phyloP scores from a whole-genome alignment of 345 rosid species.

The Rhodomyrtus tomentosa region DNA sequence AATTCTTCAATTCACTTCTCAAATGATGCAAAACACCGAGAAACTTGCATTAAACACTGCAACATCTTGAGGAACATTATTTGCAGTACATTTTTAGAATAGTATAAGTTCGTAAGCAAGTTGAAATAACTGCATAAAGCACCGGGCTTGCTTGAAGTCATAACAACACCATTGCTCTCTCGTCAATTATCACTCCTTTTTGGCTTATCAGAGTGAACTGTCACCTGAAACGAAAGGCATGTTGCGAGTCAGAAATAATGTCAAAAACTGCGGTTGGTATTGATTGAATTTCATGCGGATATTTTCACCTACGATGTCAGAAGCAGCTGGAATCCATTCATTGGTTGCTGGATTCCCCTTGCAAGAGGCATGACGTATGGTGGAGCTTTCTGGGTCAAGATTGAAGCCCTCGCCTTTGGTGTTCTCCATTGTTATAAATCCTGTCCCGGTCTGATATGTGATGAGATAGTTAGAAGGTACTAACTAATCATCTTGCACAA shows the following conservation, averaged over 20 bases:
- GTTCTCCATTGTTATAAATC: conserved; percentile 41
- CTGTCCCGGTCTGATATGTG: conserved; percentile 50
- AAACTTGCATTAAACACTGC: background rate
- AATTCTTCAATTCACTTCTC: background rate
- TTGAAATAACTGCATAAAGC: background rate
- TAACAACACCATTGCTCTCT: background rate
- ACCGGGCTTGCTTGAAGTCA: background rate
- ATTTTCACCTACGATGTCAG: conserved; percentile 14
- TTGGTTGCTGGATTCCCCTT: conserved; percentile 70
- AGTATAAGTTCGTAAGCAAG: background rate
- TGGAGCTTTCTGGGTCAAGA: conserved; percentile 16
- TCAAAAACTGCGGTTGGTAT: background rate
- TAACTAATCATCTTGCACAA: background rate
- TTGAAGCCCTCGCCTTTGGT: conserved; percentile 14
- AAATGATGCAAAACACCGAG: background rate
- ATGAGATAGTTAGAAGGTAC: background rate
- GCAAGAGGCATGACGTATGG: conserved; percentile 26
- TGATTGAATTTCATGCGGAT: background rate
- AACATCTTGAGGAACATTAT: background rate
- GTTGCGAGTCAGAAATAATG: background rate
- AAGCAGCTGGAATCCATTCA: conserved; percentile 48
- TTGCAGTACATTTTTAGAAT: background rate
- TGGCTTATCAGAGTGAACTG: conserved; percentile 42
- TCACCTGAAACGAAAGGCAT: conserved; percentile 15
- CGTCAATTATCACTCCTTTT: conserved; percentile 43